Evolutionary conservation across 1,139 yeast genomes (phyloP).

Genomic region (Komagataea norvegica): DNA sequence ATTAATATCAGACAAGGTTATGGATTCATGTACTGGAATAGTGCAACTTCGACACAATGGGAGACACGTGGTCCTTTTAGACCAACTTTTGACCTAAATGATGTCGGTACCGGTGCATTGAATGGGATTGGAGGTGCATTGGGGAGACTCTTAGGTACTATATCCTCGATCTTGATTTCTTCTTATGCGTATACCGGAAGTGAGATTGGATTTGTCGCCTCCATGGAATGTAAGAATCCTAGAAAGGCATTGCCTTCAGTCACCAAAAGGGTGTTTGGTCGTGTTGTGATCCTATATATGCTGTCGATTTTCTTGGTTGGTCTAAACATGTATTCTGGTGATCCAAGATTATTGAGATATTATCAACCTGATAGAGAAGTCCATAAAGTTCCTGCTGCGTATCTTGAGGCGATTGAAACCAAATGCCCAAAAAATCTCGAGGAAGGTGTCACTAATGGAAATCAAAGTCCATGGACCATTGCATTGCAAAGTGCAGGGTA

Average conservation of each 20-base stretch:
- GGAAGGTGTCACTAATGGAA: conserved; percentile 40
- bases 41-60: conserved; percentile 44
- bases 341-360: conserved; percentile 60
- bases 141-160: conserved; percentile 62
- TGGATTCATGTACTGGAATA: conserved; percentile 68
- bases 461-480: conserved; percentile 75
- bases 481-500: conserved; percentile 68
- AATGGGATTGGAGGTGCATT: conserved; percentile 55
- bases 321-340: conserved; percentile 69
- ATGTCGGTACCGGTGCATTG: conserved; percentile 41
- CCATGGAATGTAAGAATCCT: conserved; percentile 82
- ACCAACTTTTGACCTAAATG: conserved; percentile 58
- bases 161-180: conserved; percentile 61
- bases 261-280: conserved; percentile 67
- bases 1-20: conserved; percentile 50
- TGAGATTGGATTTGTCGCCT: conserved; percentile 79
- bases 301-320: conserved; percentile 70
- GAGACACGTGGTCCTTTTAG: conserved; percentile 68
- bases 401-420: conserved; percentile 15
- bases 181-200: conserved; percentile 77
- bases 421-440: conserved; percentile 23
- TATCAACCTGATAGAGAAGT: conserved; percentile 24
- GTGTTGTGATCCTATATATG: conserved; percentile 64
- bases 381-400: conserved; percentile 6
- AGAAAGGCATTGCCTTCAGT: conserved; percentile 76